Percentiles rank a stretch among this genome's conserved stretches.
These are phyloP conservation scores for Cyclospora cayetanensis DNA, from an alignment of 169 alveolate genomes.

Conservation along the genomic window DNA sequence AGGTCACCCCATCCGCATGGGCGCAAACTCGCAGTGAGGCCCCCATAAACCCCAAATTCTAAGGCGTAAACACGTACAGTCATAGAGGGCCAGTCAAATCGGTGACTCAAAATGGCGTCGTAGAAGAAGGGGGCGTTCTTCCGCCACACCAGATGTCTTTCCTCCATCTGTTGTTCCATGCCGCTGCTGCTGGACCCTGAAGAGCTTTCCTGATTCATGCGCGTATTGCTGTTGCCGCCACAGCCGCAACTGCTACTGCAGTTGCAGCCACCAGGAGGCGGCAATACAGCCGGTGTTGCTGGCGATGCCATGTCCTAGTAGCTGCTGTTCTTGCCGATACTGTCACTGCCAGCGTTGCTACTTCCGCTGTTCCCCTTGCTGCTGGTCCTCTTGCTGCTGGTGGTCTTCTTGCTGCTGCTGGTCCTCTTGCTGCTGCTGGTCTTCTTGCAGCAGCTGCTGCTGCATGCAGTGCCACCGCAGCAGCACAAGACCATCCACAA, in stretches of 20 bases:
- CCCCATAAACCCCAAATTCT: constrained; percentile 14
- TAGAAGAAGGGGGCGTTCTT: constrained; percentile 69
- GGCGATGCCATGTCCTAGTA: constrained; percentile 30
- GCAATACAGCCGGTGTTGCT: neutral
- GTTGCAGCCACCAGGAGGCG: constrained; percentile 29
- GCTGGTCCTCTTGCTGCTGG: no score
- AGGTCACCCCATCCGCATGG: neutral
- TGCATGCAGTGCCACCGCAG: constrained; percentile 52
- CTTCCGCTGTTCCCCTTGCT: no score
- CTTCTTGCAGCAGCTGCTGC: constrained; percentile 37
- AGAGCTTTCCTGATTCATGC: neutral
- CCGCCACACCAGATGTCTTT: constrained; percentile 65
- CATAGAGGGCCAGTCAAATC: constrained; percentile 72
- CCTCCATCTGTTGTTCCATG: constrained; percentile 52
- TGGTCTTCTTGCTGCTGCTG: neutral
- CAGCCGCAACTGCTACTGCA: constrained; percentile 6
- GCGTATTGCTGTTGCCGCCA: constrained; percentile 21
- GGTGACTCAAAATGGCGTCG: constrained; percentile 55
- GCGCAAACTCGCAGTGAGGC: neutral
- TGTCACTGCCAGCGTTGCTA: no score
- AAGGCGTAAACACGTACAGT: constrained; percentile 38
- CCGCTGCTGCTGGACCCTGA: constrained; percentile 23
- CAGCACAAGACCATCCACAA: neutral
- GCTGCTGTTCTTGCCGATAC: neutral
- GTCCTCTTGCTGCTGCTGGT: neutral